Evolutionary conservation across 192 early-diverging fungal genomes (phyloP).

Genomic region (Backusella circina): DNA sequence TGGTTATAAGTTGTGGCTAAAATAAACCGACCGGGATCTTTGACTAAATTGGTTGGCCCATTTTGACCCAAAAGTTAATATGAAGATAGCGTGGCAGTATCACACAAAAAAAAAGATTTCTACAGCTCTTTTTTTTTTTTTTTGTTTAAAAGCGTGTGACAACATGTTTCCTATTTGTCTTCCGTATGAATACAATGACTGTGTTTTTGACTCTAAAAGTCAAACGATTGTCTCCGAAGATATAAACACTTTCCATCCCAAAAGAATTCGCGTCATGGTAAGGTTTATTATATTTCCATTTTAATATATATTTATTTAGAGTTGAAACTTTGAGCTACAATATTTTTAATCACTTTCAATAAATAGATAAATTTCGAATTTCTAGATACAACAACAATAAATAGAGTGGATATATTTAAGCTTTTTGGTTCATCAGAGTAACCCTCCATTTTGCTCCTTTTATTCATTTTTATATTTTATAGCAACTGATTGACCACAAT

Average conservation of each 20-base stretch:
- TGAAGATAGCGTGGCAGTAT: background rate
- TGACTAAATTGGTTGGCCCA: background rate
- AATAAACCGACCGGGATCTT: background rate
- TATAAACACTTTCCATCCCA: background rate
- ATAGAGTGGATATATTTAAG: background rate
- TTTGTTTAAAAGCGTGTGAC: background rate
- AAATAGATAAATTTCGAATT: slow-evolving; percentile 2
- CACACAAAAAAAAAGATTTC: background rate
- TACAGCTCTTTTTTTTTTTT: too few species aligned
- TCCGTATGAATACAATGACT: background rate
- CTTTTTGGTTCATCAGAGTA: background rate
- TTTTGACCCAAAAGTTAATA: background rate
- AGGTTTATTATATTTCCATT: background rate
- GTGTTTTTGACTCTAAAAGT: background rate
- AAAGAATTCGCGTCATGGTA: background rate
- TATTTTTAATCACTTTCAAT: background rate
- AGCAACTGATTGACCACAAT: background rate
- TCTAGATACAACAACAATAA: background rate
- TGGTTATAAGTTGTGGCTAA: background rate
- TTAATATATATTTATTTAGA: background rate
- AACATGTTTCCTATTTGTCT: background rate
- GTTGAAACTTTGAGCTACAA: background rate
- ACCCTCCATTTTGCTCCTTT: background rate
- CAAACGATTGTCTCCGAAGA: background rate
- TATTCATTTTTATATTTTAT: background rate